Evolutionary conservation across 2,329 filamentous ascomycete species (phyloP).

Genomic region (Claviceps capensis): DNA sequence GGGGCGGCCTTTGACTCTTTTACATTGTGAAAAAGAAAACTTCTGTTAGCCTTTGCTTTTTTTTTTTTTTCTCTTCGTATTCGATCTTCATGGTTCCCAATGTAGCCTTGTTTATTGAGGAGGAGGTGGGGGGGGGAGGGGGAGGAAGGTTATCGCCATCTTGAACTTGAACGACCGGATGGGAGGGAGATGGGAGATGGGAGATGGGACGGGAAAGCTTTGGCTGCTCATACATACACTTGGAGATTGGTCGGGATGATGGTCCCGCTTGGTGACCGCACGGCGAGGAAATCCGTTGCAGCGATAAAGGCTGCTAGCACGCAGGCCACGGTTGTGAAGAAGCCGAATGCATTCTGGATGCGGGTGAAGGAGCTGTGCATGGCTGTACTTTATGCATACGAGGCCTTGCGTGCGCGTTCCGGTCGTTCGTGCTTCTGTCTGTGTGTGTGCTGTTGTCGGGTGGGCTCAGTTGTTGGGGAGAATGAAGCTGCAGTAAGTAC

Average conservation of each 20-base stretch:
- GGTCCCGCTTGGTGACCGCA: constrained; percentile 49
- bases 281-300: constrained; percentile 57
- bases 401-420: background rate
- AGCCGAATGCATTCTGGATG: constrained; percentile 86
- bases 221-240: constrained; percentile 45
- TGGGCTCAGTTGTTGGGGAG: no score
- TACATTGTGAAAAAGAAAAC: background rate
- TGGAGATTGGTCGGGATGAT: constrained; percentile 65
- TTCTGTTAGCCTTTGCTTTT: background rate
- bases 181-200: no score
- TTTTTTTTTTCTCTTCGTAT: background rate
- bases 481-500: no score
- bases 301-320: constrained; percentile 69
- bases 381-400: constrained; percentile 11
- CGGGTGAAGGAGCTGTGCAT: constrained; percentile 87
- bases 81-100: background rate
- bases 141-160: no score
- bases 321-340: constrained; percentile 92
- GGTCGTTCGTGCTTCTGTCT: no score
- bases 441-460: no score
- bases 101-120: no score
- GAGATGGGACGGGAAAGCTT: no score
- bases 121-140: no score
- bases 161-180: no score
- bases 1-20: constrained; percentile 75